These are phyloP conservation scores for Panus rudis DNA, from an alignment of 768 basidiomycete species.

Conservation along the genomic window DNA sequence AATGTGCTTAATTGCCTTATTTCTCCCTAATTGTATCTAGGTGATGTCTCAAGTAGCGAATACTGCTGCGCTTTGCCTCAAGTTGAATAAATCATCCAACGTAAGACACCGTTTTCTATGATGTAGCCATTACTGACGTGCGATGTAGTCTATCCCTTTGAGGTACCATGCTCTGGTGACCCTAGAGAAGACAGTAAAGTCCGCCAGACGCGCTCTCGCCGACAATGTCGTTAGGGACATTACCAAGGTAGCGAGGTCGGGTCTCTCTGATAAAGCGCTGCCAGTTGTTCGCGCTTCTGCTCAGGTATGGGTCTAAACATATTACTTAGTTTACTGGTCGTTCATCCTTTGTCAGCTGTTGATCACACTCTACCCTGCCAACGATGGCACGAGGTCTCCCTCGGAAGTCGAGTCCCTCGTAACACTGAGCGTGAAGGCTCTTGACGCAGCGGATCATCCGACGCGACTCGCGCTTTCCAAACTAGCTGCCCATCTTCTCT, in stretches of 20 bases:
- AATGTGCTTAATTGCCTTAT: not conserved
- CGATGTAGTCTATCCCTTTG: conserved; percentile 63
- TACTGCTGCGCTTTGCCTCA: conserved; percentile 58
- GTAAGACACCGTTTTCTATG: conserved; percentile 35
- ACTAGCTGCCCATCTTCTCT: conserved; percentile 78
- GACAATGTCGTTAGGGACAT: conserved; percentile 77
- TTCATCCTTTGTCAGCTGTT: conserved; percentile 36
- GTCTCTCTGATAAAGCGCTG: conserved; percentile 74
- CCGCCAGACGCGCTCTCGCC: conserved; percentile 77
- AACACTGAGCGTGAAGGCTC: conserved; percentile 54
- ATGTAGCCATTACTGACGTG: conserved; percentile 5
- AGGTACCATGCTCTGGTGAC: conserved; percentile 75
- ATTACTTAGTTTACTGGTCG: not conserved
- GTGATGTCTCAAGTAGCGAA: conserved; percentile 96
- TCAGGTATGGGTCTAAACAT: conserved; percentile 41
- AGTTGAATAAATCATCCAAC: conserved; percentile 63
- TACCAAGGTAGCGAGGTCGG: conserved; percentile 71
- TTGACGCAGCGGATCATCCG: conserved; percentile 79
- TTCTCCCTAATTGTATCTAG: conserved; percentile 31
- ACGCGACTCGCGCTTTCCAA: conserved; percentile 76
- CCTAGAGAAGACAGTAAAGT: conserved; percentile 70
- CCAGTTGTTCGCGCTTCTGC: conserved; percentile 81
- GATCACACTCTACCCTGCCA: conserved; percentile 51
- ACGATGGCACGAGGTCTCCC: conserved; percentile 47
- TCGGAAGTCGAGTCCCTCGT: conserved; percentile 77